Percentiles rank a stretch among this genome's conserved stretches.
Evolutionary conservation across 805 yeast genomes (phyloP).

Genomic region (Cyberlindnera lachancei): DNA sequence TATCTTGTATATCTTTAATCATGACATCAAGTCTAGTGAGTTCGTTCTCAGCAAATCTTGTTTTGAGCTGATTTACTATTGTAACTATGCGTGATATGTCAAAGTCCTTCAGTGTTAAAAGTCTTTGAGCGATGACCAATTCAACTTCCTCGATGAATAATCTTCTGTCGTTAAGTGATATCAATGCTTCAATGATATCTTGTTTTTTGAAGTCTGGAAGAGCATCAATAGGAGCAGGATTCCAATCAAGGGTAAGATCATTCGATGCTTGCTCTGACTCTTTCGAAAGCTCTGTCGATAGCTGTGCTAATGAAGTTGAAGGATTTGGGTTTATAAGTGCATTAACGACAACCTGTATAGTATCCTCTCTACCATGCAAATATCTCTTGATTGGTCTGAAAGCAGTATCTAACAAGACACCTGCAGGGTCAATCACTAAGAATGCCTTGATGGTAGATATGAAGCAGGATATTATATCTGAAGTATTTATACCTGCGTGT

Average conservation of each 20-base stretch:
- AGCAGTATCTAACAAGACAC: conserved; percentile 72
- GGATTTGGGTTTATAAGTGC: conserved; percentile 48
- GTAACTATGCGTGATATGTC: conserved; percentile 31
- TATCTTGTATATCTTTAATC: conserved; percentile 63
- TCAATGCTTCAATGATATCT: conserved; percentile 64
- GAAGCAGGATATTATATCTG: conserved; percentile 61
- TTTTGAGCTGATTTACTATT: conserved; percentile 47
- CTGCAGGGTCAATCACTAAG: conserved; percentile 74
- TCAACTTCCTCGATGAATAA: conserved; percentile 61
- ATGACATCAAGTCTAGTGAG: conserved; percentile 73
- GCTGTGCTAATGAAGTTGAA: conserved; percentile 34
- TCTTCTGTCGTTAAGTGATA: conserved; percentile 67
- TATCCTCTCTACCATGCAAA: conserved; percentile 66
- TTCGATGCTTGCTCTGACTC: conserved; percentile 14
- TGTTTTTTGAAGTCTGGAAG: conserved; percentile 72
- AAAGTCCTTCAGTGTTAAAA: conserved; percentile 33
- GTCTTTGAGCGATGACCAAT: conserved; percentile 46
- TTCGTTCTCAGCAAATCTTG: conserved; percentile 58
- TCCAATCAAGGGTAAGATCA: conserved; percentile 43
- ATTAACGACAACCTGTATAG: conserved; percentile 58
- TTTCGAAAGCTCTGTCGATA: conserved; percentile 43
- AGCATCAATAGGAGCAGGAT: conserved; percentile 85
- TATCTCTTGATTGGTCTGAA: conserved; percentile 69
- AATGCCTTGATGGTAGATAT: conserved; percentile 68
- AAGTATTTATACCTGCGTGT: conserved; percentile 78